Evolutionary conservation across 2,329 filamentous ascomycete genomes (phyloP), one percentile per base, ranked within the genome.

Genomic region (Botrytis cinerea): DNA sequence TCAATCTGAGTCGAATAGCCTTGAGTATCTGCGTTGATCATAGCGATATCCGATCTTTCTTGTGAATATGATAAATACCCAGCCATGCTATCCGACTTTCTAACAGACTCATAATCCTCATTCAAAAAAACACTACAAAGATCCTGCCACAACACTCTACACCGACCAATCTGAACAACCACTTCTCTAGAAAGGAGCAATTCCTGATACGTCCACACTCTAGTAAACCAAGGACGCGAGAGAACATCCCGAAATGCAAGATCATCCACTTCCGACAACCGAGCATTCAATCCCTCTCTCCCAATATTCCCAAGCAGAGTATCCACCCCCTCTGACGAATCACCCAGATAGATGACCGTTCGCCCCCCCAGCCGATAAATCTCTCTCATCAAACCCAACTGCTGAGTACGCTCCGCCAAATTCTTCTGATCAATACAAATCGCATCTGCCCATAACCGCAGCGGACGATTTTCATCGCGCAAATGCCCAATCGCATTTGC

Each of bases 171-270:
- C n/a, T 64, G 62, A 16, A 64, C 35, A 16, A 40, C 32, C 9
- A 28, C 12, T 10, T 38, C 62, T 32, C 22, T 28, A 0, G 62
- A 40, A 43, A 64, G 38, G 5, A 64, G 28, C 62, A 40, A 35
- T 32, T 64, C 62, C 62, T 64, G 62, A 35, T n/a, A 64, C 22
- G 43, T 64, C 62, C 62, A 64, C n/a, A 64, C 62, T n/a, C 62
- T 40, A 6, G 62, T 64, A 22, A 46, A 45, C 20, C 62, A 32
- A 64, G 25, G 38, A 25, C 28, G 57, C 32, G 32, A 35, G 25
- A n/a, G 48, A 5, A 54, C 48, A 54, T 54, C 25, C 1, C 48
- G 25, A n/a, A n/a, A 35, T 9, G 57, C 57, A 22, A 35, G 18
- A 35, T 5, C 16, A 25, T 32, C 18, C 9, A 0, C 1, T 35